These are phyloP conservation scores for Malassezia psittaci DNA, from an alignment of 1,284 basidiomycete genomes.

Conservation along the genomic window DNA sequence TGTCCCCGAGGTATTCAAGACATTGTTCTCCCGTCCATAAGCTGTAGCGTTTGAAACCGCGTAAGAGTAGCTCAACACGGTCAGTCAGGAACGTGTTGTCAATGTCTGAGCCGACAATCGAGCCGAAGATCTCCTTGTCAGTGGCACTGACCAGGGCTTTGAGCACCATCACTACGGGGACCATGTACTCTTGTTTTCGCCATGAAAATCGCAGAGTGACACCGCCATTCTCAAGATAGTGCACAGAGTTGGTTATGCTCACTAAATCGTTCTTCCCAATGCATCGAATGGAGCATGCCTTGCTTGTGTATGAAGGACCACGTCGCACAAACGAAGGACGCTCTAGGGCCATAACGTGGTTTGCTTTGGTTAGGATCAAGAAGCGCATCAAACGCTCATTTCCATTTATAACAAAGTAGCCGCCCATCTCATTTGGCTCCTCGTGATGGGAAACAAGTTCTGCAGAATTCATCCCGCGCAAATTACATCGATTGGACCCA, in stretches of 20 bases:
- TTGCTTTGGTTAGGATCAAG: constrained; percentile 78
- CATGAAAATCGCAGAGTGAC: constrained; percentile 92
- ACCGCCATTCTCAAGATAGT: constrained; percentile 91
- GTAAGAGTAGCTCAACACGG: constrained; percentile 90
- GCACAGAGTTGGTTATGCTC: constrained; percentile 73
- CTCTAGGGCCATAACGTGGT: constrained; percentile 76
- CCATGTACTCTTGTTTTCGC: constrained; percentile 97
- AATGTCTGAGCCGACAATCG: constrained; percentile 93
- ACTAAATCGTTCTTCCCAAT: constrained; percentile 54
- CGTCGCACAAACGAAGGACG: constrained; percentile 80
- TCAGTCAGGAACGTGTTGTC: constrained; percentile 96
- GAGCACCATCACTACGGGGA: constrained; percentile 91
- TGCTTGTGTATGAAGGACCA: constrained; percentile 85
- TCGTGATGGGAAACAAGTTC: constrained; percentile 83
- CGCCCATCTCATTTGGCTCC: constrained; percentile 96
- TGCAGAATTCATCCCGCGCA: constrained; percentile 70
- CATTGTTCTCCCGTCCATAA: constrained; percentile 85
- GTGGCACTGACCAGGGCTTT: constrained; percentile 84
- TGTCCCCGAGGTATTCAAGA: constrained; percentile 91
- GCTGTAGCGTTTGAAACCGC: constrained; percentile 74
- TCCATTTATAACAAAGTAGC: constrained; percentile 97
- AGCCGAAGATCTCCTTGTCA: constrained; percentile 95
- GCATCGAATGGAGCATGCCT: constrained; percentile 90
- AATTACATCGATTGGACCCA: constrained; percentile 88
- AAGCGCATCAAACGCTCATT: constrained; percentile 98